phyloP scores from a whole-genome alignment of 805 yeast genomes.

The Barnettozyma salicaria region DNA sequence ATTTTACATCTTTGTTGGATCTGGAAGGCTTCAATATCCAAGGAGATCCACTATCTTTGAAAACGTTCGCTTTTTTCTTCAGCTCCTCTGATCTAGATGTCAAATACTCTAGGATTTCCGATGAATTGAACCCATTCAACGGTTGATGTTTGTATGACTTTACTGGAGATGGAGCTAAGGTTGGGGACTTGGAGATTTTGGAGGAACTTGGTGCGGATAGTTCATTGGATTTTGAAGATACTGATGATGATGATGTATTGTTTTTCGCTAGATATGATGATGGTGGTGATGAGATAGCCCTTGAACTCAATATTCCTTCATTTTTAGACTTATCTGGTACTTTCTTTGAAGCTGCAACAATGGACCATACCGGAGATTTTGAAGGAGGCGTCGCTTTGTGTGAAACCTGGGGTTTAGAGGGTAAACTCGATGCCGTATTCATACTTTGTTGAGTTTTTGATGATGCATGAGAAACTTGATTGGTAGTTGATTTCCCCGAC shows the following conservation, averaged over 20 bases:
- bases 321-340: not conserved
- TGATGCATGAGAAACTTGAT: not conserved
- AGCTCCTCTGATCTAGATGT: conserved; percentile 1
- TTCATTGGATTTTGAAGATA: not conserved
- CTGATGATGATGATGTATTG: not conserved
- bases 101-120: conserved; percentile 2
- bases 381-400: not conserved
- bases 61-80: not conserved
- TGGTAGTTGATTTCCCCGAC: conserved; percentile 1
- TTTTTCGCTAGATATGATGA: not conserved
- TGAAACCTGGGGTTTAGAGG: conserved; percentile 7
- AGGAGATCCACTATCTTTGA: conserved; percentile 9
- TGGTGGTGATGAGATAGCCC: not conserved
- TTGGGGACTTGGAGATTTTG: conserved; percentile 1
- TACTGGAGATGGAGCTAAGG: not conserved
- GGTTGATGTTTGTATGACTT: not conserved
- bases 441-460: not conserved
- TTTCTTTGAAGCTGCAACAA: conserved; percentile 4
- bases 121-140: conserved; percentile 4
- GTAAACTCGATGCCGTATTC: conserved; percentile 3
- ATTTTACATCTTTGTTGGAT: conserved; percentile 1
- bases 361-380: conserved; percentile 5
- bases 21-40: conserved; percentile 8
- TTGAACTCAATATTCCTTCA: too few relatives aligned
- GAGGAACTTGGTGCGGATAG: not conserved